Evolutionary conservation across 2,329 filamentous ascomycete species (phyloP), one percentile per base, ranked within the genome.

Genomic region (Acephala macrosclerotiorum): DNA sequence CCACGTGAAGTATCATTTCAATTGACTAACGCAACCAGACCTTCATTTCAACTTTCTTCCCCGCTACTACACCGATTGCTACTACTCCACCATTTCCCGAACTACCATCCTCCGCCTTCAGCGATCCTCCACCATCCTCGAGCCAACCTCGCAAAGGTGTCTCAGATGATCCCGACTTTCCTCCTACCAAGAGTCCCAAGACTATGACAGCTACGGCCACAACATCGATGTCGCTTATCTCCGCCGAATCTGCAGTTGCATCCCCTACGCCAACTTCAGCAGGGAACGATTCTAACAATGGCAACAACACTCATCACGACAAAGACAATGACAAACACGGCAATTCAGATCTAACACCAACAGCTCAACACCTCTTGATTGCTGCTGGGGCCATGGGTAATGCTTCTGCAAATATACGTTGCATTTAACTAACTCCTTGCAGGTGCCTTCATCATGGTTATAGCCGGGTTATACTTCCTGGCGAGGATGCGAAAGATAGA

Each of bases 361-460:
- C 65, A 36, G 69, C 71, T 3, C 68, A 76, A 63, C 68, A 73
- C 36, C 61, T 75, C 35, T 51, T 76, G 38, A 73, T 77, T 60
- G 71, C 71, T 40, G 63, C 63, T 40, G 75, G 72, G 55, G 65
- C 72, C 42, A 74, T 76, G 51, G 74, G 75, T 76, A 71, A 16
- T 57, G 14, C 35, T 36, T 20, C 16, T 61, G 70, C 25, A 2
- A 7, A 18, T 26, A 18, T 14, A 53, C 8, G 9, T 20, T 49
- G 7, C n/a, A 2, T 25, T 51, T 22, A 11, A 36, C 61, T 67
- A 45, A 68, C 47, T 55, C 26, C 5, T 47, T 42, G 20, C 58
- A 77, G 75, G 73, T 25, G 72, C 71, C 33, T 73, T 76, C 47
- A 72, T 76, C 26, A 72, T 77, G 9, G 55, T 74, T 33, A 38